Evolutionary conservation across 1,139 yeast species (phyloP).

Genomic region (Pneumocystis sp.): DNA sequence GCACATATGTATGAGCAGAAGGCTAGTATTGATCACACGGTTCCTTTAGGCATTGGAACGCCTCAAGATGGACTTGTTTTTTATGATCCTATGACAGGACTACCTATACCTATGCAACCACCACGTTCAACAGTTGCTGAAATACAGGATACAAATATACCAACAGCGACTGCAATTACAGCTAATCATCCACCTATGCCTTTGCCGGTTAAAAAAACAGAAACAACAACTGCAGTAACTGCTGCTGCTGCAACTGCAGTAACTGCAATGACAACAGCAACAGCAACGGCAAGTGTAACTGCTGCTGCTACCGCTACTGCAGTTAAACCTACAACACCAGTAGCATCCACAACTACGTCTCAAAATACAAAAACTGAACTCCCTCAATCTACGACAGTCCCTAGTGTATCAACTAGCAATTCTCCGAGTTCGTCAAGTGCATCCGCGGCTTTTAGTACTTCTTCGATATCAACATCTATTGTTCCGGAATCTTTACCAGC

Average conservation of each 20-base stretch:
- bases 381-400: not conserved
- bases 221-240: not conserved
- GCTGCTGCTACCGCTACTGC: not conserved
- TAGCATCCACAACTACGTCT: not conserved
- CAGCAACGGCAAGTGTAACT: not conserved
- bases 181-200: not conserved
- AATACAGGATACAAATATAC: not conserved
- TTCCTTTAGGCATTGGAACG: not conserved
- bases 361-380: not conserved
- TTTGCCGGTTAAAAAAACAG: not conserved
- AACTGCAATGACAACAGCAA: not conserved
- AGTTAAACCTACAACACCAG: not conserved
- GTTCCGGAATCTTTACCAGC: slow-evolving; percentile 3
- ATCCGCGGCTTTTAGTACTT: not conserved
- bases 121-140: not conserved
- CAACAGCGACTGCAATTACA: not conserved
- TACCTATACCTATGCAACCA: not conserved
- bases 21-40: not conserved
- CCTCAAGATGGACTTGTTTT: not conserved
- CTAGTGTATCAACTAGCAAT: not conserved
- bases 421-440: not conserved
- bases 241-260: not conserved
- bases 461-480: not conserved
- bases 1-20: not conserved
- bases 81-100: not conserved